A percentile compares a stretch with the other conserved stretches of the same genome.
Evolutionary conservation across 2,329 filamentous ascomycete species (phyloP).

Genomic region (Botrytis cinerea): DNA sequence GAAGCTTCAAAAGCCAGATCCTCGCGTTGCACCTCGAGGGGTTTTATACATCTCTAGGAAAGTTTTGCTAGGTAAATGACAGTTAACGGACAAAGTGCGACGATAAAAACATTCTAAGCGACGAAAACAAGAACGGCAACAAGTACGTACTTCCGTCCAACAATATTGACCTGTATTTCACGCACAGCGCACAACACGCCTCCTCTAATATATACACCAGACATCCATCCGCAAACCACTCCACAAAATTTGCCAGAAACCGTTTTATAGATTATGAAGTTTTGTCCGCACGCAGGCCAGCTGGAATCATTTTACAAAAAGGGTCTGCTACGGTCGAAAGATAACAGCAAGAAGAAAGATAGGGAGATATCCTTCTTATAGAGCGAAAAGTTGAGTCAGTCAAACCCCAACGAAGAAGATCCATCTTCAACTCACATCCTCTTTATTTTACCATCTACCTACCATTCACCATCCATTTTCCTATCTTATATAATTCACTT

Average conservation of each 20-base stretch:
- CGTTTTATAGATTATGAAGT: too few species aligned
- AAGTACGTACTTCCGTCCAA: neutral
- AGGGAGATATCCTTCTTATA: too few species aligned
- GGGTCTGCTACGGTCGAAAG: too few species aligned
- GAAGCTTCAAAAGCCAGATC: neutral
- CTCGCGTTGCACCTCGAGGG: accelerated
- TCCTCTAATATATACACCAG: too few species aligned
- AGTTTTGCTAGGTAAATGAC: accelerated
- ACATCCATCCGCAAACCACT: too few species aligned
- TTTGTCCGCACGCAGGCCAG: neutral
- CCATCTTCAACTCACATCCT: neutral
- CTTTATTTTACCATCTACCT: neutral
- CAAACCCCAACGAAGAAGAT: neutral
- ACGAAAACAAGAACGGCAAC: neutral
- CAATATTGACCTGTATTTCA: too few species aligned
- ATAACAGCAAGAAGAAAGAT: too few species aligned
- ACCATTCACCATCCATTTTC: neutral
- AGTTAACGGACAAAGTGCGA: accelerated
- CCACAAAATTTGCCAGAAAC: too few species aligned
- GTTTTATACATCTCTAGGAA: accelerated
- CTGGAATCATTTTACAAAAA: too few species aligned
- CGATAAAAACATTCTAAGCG: neutral
- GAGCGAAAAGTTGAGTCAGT: neutral
- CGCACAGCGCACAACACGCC: too few species aligned
- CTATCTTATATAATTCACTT: neutral